These are phyloP conservation scores for Claviceps quebecensis DNA, from an alignment of 2,329 filamentous ascomycete species.

Conservation along the genomic window DNA sequence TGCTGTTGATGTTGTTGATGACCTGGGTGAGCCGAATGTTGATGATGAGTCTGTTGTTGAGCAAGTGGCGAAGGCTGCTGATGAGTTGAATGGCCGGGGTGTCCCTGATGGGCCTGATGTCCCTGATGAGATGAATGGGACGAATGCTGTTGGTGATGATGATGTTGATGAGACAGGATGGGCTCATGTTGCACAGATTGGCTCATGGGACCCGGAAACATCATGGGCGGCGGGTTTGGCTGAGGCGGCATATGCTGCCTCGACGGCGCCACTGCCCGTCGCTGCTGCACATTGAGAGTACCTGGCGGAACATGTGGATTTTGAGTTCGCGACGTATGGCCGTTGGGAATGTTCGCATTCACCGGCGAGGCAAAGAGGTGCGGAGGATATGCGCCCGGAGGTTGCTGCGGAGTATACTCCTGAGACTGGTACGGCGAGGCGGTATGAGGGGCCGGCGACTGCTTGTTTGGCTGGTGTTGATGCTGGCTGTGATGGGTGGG, in stretches of 20 bases:
- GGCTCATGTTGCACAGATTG: constrained; percentile 29
- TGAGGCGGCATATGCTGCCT: constrained; percentile 32
- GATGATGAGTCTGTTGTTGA: constrained; percentile 15
- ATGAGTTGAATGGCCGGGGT: constrained; percentile 14
- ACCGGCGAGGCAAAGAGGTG: constrained; percentile 38
- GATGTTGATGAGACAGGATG: constrained; percentile 29
- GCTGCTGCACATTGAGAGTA: constrained; percentile 29
- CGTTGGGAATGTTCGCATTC: constrained; percentile 33
- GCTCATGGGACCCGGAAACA: constrained; percentile 23
- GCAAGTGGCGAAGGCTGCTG: constrained; percentile 10
- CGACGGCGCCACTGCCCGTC: constrained; percentile 27
- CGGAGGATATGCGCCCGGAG: constrained; percentile 33
- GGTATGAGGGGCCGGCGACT: constrained; percentile 39
- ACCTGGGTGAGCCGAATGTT: constrained; percentile 7
- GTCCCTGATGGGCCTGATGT: constrained; percentile 15
- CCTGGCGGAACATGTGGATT: constrained; percentile 34
- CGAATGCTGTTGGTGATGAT: constrained; percentile 19
- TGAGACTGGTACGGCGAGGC: constrained; percentile 41
- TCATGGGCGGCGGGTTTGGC: constrained; percentile 22
- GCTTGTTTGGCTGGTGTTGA: constrained; percentile 39
- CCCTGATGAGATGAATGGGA: constrained; percentile 15
- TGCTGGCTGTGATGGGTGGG: constrained; percentile 34
- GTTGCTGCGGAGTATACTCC: constrained; percentile 38
- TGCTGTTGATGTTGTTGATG: constrained; percentile 13
- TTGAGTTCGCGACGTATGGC: constrained; percentile 26